These are phyloP conservation scores for Leucogyrophana mollusca DNA, from an alignment of 768 basidiomycete species.

Conservation along the genomic window DNA sequence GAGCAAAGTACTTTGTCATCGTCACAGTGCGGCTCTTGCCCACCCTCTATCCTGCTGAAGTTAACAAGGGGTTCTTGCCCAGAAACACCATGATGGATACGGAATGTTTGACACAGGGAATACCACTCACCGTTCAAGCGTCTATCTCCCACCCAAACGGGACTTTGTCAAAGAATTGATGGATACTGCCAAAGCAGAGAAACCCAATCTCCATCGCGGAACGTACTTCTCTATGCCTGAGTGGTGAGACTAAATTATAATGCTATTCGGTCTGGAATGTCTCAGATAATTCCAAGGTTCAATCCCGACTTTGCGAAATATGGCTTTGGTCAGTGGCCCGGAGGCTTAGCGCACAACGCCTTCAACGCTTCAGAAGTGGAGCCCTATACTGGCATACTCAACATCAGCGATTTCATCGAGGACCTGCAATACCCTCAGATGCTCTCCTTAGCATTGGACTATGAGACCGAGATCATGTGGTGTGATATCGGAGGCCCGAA, in stretches of 20 bases:
- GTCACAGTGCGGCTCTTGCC: slow-evolving; percentile 38
- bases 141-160: slow-evolving; percentile 47
- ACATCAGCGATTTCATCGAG: slow-evolving; percentile 50
- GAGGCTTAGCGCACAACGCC: slow-evolving; percentile 51
- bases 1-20: slow-evolving; percentile 62
- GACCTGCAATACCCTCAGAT: slow-evolving; percentile 54
- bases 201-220: slow-evolving; percentile 51
- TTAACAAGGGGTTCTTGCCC: background rate
- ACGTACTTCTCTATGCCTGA: slow-evolving; percentile 60
- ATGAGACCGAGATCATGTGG: slow-evolving; percentile 61
- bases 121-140: slow-evolving; percentile 49
- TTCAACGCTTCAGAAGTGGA: slow-evolving; percentile 47
- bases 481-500: slow-evolving; percentile 57
- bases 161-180: slow-evolving; percentile 53
- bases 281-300: slow-evolving; percentile 43
- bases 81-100: slow-evolving; percentile 68
- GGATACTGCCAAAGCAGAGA: slow-evolving; percentile 45
- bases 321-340: slow-evolving; percentile 52
- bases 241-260: slow-evolving; percentile 35
- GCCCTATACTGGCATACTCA: slow-evolving; percentile 50
- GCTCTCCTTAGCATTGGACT: slow-evolving; percentile 44
- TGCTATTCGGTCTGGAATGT: background rate
- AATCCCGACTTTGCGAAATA: slow-evolving; percentile 52
- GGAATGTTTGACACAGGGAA: slow-evolving; percentile 54
- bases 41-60: background rate